Evolutionary conservation across 306 rosid species (phyloP), one percentile per base, ranked within the genome.

Genomic region (Datisca glomerata): DNA sequence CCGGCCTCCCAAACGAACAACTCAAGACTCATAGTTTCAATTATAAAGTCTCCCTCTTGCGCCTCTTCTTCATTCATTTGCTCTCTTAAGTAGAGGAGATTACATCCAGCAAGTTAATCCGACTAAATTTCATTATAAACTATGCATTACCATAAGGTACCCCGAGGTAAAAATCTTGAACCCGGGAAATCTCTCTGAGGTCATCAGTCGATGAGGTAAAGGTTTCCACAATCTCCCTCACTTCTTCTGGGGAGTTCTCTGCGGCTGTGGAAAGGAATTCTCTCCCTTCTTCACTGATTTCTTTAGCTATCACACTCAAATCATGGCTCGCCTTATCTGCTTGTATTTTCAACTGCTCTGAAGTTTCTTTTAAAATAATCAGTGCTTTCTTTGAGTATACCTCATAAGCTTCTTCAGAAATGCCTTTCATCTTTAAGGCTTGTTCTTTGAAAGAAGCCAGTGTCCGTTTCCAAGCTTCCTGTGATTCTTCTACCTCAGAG

Each of bases 141-240:
- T 36, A 52, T 15, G 43, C 94, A 50, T n/a, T 75, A 91, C 99
- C 99, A 57, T 91, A 91, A 8, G 99, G 99, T 43, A 91, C 67
- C 53, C 99, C 99, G 46, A 80, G 72, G 45, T 79, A 76, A 58
- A 84, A 91, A 68, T 85, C 99, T 4, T 69, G 73, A 47, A 75
- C 57, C 47, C 57, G 66, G 9, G 94, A 73, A 45, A 78, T 68
- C 14, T 52, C 81, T 8, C 32, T 70, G 24, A 81, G 67, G 64
- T 80, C 87, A 20, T 71, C 80, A 4, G 73, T 50, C 5, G 86
- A 72, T 2, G 75, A 33, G 36, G 83, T 64, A 60, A 75, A 75
- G 6, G 87, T 71, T 36, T 85, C 79, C 43, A 85, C 80, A 57
- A 85, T 71, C 51, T 80, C 94, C 73, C 72, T 80, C 51, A 91